A percentile compares a stretch with the other conserved stretches of the same genome.
These are phyloP conservation scores for Boechera stricta DNA, from an alignment of 345 rosid species.

Conservation along the genomic window DNA sequence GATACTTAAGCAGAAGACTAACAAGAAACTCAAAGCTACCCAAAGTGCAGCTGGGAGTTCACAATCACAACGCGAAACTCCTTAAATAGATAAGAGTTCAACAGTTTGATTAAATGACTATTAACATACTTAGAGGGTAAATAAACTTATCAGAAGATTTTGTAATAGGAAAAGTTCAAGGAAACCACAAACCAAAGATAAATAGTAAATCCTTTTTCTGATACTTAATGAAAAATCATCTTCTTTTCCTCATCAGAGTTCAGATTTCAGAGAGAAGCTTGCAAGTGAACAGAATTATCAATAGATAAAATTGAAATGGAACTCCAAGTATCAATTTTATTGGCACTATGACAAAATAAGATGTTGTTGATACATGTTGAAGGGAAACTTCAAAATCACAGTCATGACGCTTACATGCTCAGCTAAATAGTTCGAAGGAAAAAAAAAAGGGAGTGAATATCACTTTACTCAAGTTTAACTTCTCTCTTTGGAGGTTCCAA, in stretches of 20 bases:
- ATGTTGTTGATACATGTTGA: slow-evolving; percentile 32
- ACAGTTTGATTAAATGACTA: slow-evolving; percentile 23
- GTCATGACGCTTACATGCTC: slow-evolving; percentile 21
- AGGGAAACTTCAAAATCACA: slow-evolving; percentile 20
- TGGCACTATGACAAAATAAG: slow-evolving; percentile 28
- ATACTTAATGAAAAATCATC: slow-evolving; percentile 1
- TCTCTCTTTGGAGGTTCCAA: slow-evolving; percentile 80
- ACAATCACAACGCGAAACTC: slow-evolving; percentile 37
- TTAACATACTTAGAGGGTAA: slow-evolving; percentile 37
- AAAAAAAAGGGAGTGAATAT: slow-evolving; percentile 18
- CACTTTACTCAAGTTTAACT: slow-evolving; percentile 62
- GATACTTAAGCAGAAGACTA: slow-evolving; percentile 60
- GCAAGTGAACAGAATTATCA: slow-evolving; percentile 25
- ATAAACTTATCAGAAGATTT: slow-evolving; percentile 36
- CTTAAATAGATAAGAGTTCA: slow-evolving; percentile 28
- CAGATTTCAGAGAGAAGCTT: slow-evolving; percentile 17
- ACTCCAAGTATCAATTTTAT: slow-evolving; percentile 30
- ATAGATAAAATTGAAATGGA: not conserved
- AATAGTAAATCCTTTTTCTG: slow-evolving; percentile 31
- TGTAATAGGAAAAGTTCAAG: slow-evolving; percentile 40
- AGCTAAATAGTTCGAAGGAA: slow-evolving; percentile 6
- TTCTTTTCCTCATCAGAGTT: slow-evolving; percentile 9
- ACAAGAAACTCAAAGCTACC: slow-evolving; percentile 48
- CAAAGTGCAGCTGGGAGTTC: slow-evolving; percentile 52
- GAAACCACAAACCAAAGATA: slow-evolving; percentile 14